These are phyloP conservation scores for Podospora didyma DNA, from an alignment of 495 filamentous ascomycete species.

Conservation along the genomic window DNA sequence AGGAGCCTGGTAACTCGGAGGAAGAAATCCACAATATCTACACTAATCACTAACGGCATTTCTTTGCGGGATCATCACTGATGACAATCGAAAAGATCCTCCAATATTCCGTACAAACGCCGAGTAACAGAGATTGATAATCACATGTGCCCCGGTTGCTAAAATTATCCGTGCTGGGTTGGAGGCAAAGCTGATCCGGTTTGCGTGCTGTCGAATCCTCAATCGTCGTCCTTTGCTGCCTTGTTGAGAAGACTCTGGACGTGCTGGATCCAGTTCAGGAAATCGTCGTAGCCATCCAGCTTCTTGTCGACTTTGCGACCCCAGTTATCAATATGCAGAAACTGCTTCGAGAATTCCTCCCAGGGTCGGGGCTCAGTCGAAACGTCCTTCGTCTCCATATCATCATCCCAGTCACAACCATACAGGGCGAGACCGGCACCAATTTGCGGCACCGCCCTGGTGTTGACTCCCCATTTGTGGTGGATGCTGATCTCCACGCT, in stretches of 20 bases:
- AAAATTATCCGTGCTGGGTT: too few relatives aligned
- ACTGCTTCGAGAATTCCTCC: conserved; percentile 12
- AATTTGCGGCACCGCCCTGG: not conserved
- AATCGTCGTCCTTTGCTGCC: not conserved
- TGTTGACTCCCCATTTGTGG: conserved; percentile 5
- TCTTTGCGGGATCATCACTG: too few relatives aligned
- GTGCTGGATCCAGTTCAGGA: conserved; percentile 9
- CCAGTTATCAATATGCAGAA: conserved; percentile 2
- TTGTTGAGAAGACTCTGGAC: conserved; percentile 1
- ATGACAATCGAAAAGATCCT: too few relatives aligned
- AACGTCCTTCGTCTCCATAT: conserved; percentile 3
- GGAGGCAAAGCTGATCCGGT: too few relatives aligned
- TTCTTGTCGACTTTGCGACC: not conserved
- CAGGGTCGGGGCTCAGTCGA: conserved; percentile 10
- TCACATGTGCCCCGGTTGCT: too few relatives aligned
- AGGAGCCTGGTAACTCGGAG: too few relatives aligned
- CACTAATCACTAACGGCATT: too few relatives aligned
- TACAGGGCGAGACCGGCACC: conserved; percentile 8
- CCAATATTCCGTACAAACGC: too few relatives aligned
- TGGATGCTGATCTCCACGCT: conserved; percentile 14
- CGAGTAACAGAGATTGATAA: too few relatives aligned
- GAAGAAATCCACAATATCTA: too few relatives aligned
- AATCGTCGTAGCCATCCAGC: conserved; percentile 7
- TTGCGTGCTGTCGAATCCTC: too few relatives aligned
- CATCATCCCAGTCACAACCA: conserved; percentile 15